Conservation (phyloP, 805 yeast genomes). For the Lachancea cidri region DNA sequence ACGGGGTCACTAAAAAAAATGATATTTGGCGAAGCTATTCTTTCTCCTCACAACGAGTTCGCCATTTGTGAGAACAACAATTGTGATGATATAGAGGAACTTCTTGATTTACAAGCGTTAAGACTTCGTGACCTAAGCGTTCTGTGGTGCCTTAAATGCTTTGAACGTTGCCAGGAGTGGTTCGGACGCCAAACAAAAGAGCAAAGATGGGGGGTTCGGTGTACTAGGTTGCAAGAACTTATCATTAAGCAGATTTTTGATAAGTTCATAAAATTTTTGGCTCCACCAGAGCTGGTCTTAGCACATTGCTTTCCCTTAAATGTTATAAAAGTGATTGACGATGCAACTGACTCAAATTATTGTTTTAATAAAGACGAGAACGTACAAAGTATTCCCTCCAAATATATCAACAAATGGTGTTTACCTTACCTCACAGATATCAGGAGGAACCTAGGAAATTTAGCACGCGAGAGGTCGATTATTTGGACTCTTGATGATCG, state of each 20-base stretch:
- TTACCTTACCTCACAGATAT: conserved; percentile 44
- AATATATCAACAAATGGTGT: conserved; percentile 31
- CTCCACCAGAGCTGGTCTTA: conserved; percentile 53
- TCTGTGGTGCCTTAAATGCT: conserved; percentile 25
- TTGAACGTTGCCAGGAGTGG: conserved; percentile 17
- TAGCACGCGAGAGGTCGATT: conserved; percentile 12
- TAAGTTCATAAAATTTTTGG: conserved; percentile 48
- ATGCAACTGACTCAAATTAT: conserved; percentile 1
- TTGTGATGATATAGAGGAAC: conserved; percentile 15
- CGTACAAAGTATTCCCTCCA: conserved; percentile 6
- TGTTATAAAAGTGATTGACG: conserved; percentile 22
- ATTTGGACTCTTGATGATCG: conserved; percentile 21
- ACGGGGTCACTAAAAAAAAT: conserved; percentile 25
- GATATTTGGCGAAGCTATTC: conserved; percentile 23
- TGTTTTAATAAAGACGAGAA: neutral
- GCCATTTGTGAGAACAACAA: conserved; percentile 20
- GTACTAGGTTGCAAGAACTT: conserved; percentile 14
- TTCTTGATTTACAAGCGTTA: conserved; percentile 27
- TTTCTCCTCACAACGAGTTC: conserved; percentile 17
- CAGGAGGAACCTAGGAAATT: conserved; percentile 39
- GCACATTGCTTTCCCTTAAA: conserved; percentile 38
- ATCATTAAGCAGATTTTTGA: conserved; percentile 21
- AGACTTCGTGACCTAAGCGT: conserved; percentile 31
- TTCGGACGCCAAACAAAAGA: neutral
- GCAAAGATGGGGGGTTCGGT: conserved; percentile 1